Conservation (phyloP, 139 green algal species). For the Auxenochlorella protothecoides region DNA sequence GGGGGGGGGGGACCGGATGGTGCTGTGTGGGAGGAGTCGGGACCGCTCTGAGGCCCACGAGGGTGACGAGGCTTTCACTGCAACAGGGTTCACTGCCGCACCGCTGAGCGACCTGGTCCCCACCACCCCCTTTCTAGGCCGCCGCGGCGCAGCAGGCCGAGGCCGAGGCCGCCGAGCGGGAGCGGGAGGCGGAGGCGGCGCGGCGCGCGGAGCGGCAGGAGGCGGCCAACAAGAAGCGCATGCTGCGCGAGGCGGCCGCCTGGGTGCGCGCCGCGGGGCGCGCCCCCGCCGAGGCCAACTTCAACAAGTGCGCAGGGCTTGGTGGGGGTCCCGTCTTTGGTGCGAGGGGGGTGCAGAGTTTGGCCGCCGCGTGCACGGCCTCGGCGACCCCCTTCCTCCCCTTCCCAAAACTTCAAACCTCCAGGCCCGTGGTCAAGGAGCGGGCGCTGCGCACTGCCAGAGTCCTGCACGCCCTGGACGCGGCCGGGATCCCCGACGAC, state of each 20-base stretch:
- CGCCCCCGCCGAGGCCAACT: not conserved
- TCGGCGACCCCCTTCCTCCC: too few relatives aligned
- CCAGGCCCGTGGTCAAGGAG: conserved; percentile 1
- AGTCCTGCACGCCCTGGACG: conserved; percentile 5
- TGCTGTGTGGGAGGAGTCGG: too few relatives aligned
- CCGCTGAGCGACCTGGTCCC: not conserved
- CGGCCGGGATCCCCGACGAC: not conserved
- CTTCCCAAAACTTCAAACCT: not conserved
- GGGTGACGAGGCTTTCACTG: too few relatives aligned
- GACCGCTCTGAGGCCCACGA: too few relatives aligned
- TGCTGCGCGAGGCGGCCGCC: conserved; percentile 10
- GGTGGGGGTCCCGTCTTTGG: too few relatives aligned
- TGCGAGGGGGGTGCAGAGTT: too few relatives aligned
- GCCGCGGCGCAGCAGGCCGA: conserved; percentile 6
- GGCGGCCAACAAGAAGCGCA: conserved; percentile 1
- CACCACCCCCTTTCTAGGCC: not conserved
- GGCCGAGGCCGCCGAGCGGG: conserved; percentile 1
- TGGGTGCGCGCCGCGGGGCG: conserved; percentile 12
- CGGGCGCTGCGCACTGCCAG: conserved; percentile 8
- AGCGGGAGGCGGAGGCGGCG: not conserved
- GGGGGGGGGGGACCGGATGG: too few relatives aligned
- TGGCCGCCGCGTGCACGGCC: too few relatives aligned
- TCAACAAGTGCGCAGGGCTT: conserved; percentile 1
- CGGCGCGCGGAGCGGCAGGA: conserved; percentile 5
- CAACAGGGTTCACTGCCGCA: too few relatives aligned